Evolutionary conservation across 768 basidiomycete species (phyloP).

Genomic region (Leccinum uliginosum): DNA sequence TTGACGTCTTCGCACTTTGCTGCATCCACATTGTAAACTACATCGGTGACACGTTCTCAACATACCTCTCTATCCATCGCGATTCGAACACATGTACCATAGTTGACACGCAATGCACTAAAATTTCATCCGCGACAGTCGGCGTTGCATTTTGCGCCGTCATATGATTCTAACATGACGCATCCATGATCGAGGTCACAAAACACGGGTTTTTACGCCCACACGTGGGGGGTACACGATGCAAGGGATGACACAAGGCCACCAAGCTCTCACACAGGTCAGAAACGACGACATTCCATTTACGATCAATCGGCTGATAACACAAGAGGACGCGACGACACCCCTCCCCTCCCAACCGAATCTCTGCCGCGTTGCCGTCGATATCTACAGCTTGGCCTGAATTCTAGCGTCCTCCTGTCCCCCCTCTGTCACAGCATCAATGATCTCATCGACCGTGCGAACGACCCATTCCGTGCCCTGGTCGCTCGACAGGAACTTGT

Average conservation of each 20-base stretch:
- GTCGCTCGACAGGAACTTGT: conserved; percentile 77
- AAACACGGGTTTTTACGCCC: conserved; percentile 27
- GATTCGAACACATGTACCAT: conserved; percentile 30
- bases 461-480: conserved; percentile 89
- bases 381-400: conserved; percentile 57
- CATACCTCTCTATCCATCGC: conserved; percentile 27
- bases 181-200: conserved; percentile 17
- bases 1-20: conserved; percentile 26
- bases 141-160: conserved; percentile 17
- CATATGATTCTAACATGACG: conserved; percentile 16
- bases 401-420: conserved; percentile 35
- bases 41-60: conserved; percentile 25
- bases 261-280: conserved; percentile 18
- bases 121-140: conserved; percentile 20
- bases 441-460: conserved; percentile 74
- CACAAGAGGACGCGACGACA: conserved; percentile 16
- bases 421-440: conserved; percentile 63
- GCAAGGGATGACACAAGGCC: conserved; percentile 26
- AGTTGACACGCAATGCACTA: conserved; percentile 26
- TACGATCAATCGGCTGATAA: conserved; percentile 30
- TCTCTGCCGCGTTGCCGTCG: conserved; percentile 12
- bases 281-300: conserved; percentile 15
- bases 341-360: too few species aligned
- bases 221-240: conserved; percentile 33
- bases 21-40: conserved; percentile 31